Evolutionary conservation across 768 basidiomycete genomes (phyloP).

Genomic region (Lactifluus piperatus): DNA sequence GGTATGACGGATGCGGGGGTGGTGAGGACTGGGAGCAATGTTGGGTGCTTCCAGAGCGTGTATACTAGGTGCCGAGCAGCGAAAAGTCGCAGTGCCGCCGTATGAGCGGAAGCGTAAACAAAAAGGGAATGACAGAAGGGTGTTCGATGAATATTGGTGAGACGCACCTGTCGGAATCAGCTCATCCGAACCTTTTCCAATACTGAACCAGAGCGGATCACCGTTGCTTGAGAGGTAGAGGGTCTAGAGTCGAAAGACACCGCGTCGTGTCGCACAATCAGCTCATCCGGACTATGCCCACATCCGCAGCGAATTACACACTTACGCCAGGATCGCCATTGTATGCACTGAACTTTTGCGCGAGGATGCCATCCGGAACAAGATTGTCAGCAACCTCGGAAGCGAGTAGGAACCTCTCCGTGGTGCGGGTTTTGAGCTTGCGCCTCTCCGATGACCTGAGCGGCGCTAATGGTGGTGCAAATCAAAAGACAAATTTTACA

Average conservation of each 20-base stretch:
- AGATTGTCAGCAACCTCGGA: conserved; percentile 57
- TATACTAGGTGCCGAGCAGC: conserved; percentile 38
- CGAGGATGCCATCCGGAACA: conserved; percentile 65
- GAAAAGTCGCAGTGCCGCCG: background rate
- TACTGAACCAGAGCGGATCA: conserved; percentile 71
- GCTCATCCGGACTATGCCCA: background rate
- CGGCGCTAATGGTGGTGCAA: conserved; percentile 35
- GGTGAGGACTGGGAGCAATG: conserved; percentile 59
- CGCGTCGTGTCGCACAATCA: background rate
- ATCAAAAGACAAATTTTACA: background rate
- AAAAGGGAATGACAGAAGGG: background rate
- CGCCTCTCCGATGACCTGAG: conserved; percentile 65
- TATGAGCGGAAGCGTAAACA: background rate
- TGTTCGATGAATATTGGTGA: background rate
- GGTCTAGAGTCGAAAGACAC: conserved; percentile 33
- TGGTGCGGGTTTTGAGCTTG: conserved; percentile 55
- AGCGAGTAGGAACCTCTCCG: conserved; percentile 37
- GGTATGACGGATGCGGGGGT: conserved; percentile 67
- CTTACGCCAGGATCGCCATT: conserved; percentile 58
- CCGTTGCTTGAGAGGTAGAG: conserved; percentile 56
- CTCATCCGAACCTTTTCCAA: conserved; percentile 58
- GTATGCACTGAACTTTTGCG: conserved; percentile 60
- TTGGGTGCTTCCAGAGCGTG: conserved; percentile 67
- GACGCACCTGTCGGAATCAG: conserved; percentile 62
- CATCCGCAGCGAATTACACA: conserved; percentile 3